These are phyloP conservation scores for Scheffersomyces lignosus DNA, from an alignment of 805 yeast species.

Conservation along the genomic window DNA sequence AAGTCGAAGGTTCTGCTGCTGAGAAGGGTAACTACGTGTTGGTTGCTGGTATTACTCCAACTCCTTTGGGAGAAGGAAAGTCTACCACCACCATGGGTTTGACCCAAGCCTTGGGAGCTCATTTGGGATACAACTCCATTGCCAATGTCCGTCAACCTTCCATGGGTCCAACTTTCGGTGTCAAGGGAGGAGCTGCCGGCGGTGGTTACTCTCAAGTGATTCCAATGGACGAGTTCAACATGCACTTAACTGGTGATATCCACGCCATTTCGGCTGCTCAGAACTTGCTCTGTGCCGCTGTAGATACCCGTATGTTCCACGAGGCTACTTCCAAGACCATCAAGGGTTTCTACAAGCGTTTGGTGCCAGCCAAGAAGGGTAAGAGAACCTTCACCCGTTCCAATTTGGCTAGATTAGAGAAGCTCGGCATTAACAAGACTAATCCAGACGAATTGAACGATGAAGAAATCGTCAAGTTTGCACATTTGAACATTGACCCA, in stretches of 20 bases:
- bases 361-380: constrained; percentile 86
- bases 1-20: constrained; percentile 62
- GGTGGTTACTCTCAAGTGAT: constrained; percentile 98
- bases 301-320: constrained; percentile 96
- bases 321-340: constrained; percentile 81
- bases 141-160: constrained; percentile 98
- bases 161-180: constrained; percentile 98
- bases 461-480: constrained; percentile 74
- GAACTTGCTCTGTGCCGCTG: constrained; percentile 92
- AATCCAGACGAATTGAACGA: constrained; percentile 78
- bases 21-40: constrained; percentile 83
- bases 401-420: constrained; percentile 71
- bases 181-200: constrained; percentile 99
- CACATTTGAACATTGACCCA: constrained; percentile 86
- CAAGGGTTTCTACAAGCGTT: constrained; percentile 74
- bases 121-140: constrained; percentile 74
- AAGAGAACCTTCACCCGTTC: constrained; percentile 74
- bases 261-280: constrained; percentile 95
- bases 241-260: constrained; percentile 97
- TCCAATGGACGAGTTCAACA: constrained; percentile 98
- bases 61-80: constrained; percentile 98
- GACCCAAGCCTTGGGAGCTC: constrained; percentile 96
- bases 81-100: constrained; percentile 94
- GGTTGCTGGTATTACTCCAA: constrained; percentile 97
- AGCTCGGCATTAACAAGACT: constrained; percentile 78